A percentile compares a stretch with the other conserved stretches of the same genome.
phyloP scores from a whole-genome alignment of 2,329 filamentous ascomycete species.

The Apiospora koreana region DNA sequence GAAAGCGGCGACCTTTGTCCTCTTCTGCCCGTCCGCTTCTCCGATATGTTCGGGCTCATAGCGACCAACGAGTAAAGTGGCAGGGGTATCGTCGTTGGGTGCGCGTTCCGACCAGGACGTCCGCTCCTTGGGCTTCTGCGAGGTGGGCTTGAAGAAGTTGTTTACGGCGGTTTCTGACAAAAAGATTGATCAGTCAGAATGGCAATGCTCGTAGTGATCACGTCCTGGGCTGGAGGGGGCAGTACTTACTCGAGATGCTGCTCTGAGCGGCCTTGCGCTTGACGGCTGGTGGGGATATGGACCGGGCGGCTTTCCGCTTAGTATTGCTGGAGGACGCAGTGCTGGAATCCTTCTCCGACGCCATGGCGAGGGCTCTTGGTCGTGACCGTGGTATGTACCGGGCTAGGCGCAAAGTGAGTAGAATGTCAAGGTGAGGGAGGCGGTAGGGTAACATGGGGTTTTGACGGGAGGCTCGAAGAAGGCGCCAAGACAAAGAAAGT shows the following conservation, averaged over 20 bases:
- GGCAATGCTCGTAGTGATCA: too few relatives aligned
- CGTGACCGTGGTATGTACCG: not conserved
- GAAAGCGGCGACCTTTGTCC: constrained; percentile 69
- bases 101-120: constrained; percentile 72
- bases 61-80: constrained; percentile 73
- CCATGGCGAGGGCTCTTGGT: not conserved
- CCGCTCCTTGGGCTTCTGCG: constrained; percentile 78
- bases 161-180: constrained; percentile 66
- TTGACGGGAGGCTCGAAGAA: not conserved
- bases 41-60: constrained; percentile 53
- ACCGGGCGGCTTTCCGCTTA: constrained; percentile 26
- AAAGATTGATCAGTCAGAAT: not conserved
- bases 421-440: not conserved
- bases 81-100: constrained; percentile 45
- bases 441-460: not conserved
- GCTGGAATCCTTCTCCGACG: not conserved
- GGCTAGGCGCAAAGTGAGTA: not conserved
- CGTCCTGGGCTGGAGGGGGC: not conserved
- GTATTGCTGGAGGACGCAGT: not conserved
- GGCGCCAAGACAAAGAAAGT: not conserved
- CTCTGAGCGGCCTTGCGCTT: constrained; percentile 54
- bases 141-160: constrained; percentile 85
- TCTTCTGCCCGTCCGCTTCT: constrained; percentile 30
- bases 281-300: constrained; percentile 54
- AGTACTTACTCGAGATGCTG: constrained; percentile 49